Percentiles rank a stretch among this genome's conserved stretches.
Conservation (phyloP, 106 monocot species). For the Acorus calamus region DNA sequence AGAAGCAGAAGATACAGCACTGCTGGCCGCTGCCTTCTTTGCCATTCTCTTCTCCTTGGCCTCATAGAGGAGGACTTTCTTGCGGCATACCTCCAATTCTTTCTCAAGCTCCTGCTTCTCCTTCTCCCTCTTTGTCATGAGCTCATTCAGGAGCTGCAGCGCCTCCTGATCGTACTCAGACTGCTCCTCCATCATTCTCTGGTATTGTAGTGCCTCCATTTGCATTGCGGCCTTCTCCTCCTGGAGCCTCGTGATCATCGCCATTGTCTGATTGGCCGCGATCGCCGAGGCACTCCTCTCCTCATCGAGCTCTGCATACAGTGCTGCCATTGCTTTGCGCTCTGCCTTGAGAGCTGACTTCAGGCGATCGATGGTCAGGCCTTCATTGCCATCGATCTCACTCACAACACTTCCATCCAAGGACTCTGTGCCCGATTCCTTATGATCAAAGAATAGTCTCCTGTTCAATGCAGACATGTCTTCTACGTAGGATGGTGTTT, state of each 20-base stretch:
- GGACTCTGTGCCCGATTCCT: constrained; percentile 44
- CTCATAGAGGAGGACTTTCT: constrained; percentile 52
- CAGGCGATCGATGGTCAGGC: constrained; percentile 41
- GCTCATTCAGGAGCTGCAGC: constrained; percentile 72
- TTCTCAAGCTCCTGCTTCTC: constrained; percentile 86
- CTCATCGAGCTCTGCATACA: constrained; percentile 84
- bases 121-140: constrained; percentile 75
- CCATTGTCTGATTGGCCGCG: constrained; percentile 86
- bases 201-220: constrained; percentile 91
- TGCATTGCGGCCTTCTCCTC: constrained; percentile 95
- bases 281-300: constrained; percentile 85
- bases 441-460: constrained; percentile 39
- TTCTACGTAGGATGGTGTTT: constrained; percentile 41
- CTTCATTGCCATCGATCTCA: constrained; percentile 45
- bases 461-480: constrained; percentile 32
- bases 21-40: constrained; percentile 10
- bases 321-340: constrained; percentile 38
- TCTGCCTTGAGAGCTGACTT: constrained; percentile 63
- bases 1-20: constrained; percentile 29
- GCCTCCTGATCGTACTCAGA: constrained; percentile 94
- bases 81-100: constrained; percentile 53
- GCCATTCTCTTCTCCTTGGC: constrained; percentile 32
- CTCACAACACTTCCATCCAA: constrained; percentile 58
- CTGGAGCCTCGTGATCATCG: constrained; percentile 92
- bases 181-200: constrained; percentile 95